Conservation (phyloP, 768 basidiomycete species). For the Pisolithus sp. region DNA sequence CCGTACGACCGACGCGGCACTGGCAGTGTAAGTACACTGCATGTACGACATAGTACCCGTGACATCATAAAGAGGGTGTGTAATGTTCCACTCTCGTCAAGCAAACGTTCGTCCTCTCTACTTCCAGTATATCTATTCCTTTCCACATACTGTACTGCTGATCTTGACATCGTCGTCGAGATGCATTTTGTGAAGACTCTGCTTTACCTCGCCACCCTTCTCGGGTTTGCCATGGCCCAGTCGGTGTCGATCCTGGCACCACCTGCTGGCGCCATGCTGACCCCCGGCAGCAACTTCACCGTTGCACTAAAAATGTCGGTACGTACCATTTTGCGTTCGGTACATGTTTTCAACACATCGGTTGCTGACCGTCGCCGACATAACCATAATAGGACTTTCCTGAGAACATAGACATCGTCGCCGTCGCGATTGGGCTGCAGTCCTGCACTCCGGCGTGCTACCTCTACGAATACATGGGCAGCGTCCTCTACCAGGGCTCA, state of each 20-base stretch:
- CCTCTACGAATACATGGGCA: slow-evolving; percentile 20
- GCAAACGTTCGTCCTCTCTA: background rate
- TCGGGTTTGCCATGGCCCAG: slow-evolving; percentile 13
- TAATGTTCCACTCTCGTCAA: background rate
- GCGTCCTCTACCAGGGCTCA: slow-evolving; percentile 29
- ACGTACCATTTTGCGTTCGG: background rate
- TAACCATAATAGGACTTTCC: slow-evolving; percentile 10
- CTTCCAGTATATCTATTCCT: background rate
- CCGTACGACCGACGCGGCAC: no score
- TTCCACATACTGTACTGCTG: background rate
- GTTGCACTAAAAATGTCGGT: slow-evolving; percentile 17
- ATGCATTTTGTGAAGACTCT: slow-evolving; percentile 14
- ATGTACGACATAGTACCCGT: no score
- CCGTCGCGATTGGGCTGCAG: slow-evolving; percentile 27
- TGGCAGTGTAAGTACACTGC: no score
- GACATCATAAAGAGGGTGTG: no score
- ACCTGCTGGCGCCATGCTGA: slow-evolving; percentile 5
- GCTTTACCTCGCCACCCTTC: slow-evolving; percentile 11
- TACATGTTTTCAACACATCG: background rate
- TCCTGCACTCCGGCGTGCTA: slow-evolving; percentile 21
- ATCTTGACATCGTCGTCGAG: background rate
- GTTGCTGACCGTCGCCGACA: background rate
- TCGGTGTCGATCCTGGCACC: slow-evolving; percentile 7
- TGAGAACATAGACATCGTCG: slow-evolving; percentile 21
- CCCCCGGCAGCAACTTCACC: slow-evolving; percentile 3